A percentile compares a stretch with the other conserved stretches of the same genome.
Evolutionary conservation across 257 asterid species (phyloP).

Genomic region (Salvia hispanica): DNA sequence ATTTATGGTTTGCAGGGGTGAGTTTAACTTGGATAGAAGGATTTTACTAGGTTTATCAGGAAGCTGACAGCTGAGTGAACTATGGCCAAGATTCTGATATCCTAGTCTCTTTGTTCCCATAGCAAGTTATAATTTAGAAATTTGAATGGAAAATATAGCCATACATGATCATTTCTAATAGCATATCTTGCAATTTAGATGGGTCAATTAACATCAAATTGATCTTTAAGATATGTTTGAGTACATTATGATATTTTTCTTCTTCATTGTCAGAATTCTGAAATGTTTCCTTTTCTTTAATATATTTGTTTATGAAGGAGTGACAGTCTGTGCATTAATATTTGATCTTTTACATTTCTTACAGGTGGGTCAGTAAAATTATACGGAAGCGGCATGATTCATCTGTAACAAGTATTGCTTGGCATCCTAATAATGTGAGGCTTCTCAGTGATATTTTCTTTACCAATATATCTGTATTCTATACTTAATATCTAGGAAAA

Average conservation of each 20-base stretch:
- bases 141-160: background rate
- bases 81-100: background rate
- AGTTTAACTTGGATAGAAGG: conserved; percentile 1
- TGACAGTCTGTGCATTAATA: conserved; percentile 24
- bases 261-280: conserved; percentile 1
- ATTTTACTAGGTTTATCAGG: background rate
- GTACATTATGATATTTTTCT: conserved; percentile 11
- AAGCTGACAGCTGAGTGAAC: conserved; percentile 2
- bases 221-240: background rate
- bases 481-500: conserved; percentile 3
- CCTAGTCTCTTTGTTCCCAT: background rate
- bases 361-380: conserved; percentile 99
- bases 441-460: conserved; percentile 27
- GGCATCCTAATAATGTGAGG: conserved; percentile 98
- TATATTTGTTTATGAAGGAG: background rate
- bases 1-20: conserved; percentile 12
- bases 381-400: conserved; percentile 96
- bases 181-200: conserved; percentile 2
- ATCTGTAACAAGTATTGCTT: conserved; percentile 92
- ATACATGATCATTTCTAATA: background rate
- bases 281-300: background rate
- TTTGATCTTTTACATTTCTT: conserved; percentile 27
- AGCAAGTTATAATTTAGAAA: background rate
- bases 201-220: conserved; percentile 11
- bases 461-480: conserved; percentile 8